These are phyloP conservation scores for Macadamia tetraphylla DNA, from an alignment of 164 flowering plant genomes.

Conservation along the genomic window DNA sequence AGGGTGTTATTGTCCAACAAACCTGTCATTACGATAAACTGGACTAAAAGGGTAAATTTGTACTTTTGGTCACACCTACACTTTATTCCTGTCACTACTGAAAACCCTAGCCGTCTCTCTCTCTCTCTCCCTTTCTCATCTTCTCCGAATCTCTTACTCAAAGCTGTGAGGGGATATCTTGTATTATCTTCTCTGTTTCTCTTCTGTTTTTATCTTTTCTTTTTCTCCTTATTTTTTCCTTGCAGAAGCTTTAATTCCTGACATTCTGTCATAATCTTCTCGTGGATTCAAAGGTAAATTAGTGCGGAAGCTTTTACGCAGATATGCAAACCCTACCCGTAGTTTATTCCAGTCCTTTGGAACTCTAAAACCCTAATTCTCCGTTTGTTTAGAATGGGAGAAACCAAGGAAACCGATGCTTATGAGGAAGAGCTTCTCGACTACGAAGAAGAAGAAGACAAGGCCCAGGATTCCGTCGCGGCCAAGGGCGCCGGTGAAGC, in stretches of 20 bases:
- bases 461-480: conserved; percentile 57
- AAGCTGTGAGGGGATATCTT: background rate
- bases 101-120: background rate
- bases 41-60: too few relatives aligned
- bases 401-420: conserved; percentile 69
- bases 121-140: background rate
- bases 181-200: background rate
- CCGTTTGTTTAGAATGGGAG: conserved; percentile 43
- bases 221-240: background rate
- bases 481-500: conserved; percentile 71
- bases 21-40: too few relatives aligned
- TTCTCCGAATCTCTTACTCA: background rate
- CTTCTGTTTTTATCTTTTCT: background rate
- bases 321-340: too few relatives aligned
- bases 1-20: too few relatives aligned
- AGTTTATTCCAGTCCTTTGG: background rate
- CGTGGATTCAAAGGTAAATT: conserved; percentile 7
- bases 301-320: background rate
- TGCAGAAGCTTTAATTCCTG: conserved; percentile 6
- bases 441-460: conserved; percentile 93
- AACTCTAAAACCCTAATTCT: conserved; percentile 8
- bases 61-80: too few relatives aligned
- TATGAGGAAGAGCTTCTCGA: conserved; percentile 99
- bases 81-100: background rate
- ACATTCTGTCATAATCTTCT: background rate